phyloP scores from a whole-genome alignment of 768 basidiomycete genomes.

The Tricholoma matsutake region DNA sequence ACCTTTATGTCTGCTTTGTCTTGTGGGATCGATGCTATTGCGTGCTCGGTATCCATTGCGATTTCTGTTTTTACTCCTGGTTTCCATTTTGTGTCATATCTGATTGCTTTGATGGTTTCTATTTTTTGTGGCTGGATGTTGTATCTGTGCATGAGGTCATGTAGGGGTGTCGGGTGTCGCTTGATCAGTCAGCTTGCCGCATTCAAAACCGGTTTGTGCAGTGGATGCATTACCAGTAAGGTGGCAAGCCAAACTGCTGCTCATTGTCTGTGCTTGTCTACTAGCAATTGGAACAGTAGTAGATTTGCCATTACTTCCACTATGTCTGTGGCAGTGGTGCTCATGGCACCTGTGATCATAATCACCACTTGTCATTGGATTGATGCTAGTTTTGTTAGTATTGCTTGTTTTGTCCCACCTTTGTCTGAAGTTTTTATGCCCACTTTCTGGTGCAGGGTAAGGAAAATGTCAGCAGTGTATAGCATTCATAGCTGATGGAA shows the following conservation, averaged over 20 bases:
- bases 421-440: neutral
- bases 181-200: too few relatives aligned
- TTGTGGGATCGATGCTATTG: neutral
- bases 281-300: neutral
- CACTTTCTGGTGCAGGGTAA: conserved; percentile 9
- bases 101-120: neutral
- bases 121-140: too few relatives aligned
- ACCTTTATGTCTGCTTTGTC: conserved; percentile 3
- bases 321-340: conserved; percentile 15
- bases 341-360: conserved; percentile 21
- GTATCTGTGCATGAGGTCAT: too few relatives aligned
- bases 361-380: conserved; percentile 18
- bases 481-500: conserved; percentile 23
- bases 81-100: neutral
- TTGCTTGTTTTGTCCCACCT: conserved; percentile 8
- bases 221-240: neutral
- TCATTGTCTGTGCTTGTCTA: neutral
- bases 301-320: conserved; percentile 16
- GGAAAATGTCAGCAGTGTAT: conserved; percentile 25
- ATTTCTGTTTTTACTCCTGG: neutral
- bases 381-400: conserved; percentile 9
- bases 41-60: neutral
- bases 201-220: neutral
- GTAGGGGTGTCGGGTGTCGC: too few relatives aligned
- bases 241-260: neutral